Evolutionary conservation across 129 eudicot species (phyloP).

Genomic region (Cynara cardunculus): DNA sequence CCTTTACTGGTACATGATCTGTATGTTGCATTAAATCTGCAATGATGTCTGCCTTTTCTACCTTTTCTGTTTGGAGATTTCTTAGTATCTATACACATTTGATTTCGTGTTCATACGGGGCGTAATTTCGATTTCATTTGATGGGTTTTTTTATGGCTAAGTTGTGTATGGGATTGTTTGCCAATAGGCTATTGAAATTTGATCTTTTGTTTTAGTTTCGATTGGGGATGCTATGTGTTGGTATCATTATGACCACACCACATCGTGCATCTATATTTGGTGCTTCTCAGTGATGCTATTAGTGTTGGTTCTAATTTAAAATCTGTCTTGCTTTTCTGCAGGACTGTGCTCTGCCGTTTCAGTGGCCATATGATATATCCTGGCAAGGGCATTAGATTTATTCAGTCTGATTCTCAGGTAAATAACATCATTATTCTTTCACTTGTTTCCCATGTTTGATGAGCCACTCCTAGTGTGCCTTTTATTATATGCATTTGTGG

Average conservation of each 20-base stretch:
- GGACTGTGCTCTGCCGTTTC: conserved; percentile 28
- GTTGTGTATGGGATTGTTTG: background rate
- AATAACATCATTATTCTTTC: background rate
- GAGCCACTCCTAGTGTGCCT: too few species aligned
- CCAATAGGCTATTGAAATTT: background rate
- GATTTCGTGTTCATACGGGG: background rate
- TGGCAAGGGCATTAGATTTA: conserved; percentile 30
- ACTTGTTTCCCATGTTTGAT: background rate
- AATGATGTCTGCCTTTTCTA: background rate
- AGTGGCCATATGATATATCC: conserved; percentile 29
- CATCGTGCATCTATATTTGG: background rate
- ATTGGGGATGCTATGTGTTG: background rate
- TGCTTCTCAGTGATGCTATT: background rate
- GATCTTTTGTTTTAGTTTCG: background rate
- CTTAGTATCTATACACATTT: background rate
- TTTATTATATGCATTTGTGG: background rate
- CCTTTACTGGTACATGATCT: background rate
- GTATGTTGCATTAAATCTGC: background rate
- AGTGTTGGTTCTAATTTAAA: background rate
- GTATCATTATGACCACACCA: background rate
- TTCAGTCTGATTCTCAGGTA: conserved; percentile 33
- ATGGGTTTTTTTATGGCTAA: background rate
- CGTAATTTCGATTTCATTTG: background rate
- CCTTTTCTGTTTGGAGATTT: background rate
- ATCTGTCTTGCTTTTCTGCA: background rate